phyloP scores from a whole-genome alignment of 225 moss, liverwort and hornwort species.

The Straminergon stramineum region DNA sequence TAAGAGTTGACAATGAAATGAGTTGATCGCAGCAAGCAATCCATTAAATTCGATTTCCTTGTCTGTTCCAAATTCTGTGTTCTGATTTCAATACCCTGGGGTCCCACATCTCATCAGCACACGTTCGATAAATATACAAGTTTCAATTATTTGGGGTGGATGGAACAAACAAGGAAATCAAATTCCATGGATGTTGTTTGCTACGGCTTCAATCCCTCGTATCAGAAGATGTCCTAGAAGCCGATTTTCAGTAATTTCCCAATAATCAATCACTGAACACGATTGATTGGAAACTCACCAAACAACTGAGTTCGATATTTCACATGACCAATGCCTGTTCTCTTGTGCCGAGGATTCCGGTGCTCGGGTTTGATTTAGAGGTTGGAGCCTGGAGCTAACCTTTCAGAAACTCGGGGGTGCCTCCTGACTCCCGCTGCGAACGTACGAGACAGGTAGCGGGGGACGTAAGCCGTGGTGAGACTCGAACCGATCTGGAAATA shows the following conservation, averaged over 20 bases:
- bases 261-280: background rate
- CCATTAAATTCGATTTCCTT: too few species aligned
- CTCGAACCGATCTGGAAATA: constrained; percentile 20
- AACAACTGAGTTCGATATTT: background rate
- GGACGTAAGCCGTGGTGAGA: too few species aligned
- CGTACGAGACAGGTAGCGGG: background rate
- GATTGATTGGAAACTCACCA: constrained; percentile 1
- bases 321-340: background rate
- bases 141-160: background rate
- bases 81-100: background rate
- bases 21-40: background rate
- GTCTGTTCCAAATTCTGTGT: background rate
- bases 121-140: background rate
- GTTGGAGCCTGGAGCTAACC: background rate
- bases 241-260: background rate
- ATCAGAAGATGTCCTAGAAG: background rate
- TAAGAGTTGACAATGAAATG: background rate
- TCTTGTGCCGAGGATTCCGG: background rate
- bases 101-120: background rate
- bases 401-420: background rate
- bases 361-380: background rate
- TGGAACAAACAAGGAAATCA: background rate
- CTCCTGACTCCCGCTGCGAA: background rate
- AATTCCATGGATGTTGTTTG: too few species aligned
- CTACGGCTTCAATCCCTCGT: background rate